These are phyloP conservation scores for Botrytis elliptica DNA, from an alignment of 2,329 filamentous ascomycete genomes.

Conservation along the genomic window DNA sequence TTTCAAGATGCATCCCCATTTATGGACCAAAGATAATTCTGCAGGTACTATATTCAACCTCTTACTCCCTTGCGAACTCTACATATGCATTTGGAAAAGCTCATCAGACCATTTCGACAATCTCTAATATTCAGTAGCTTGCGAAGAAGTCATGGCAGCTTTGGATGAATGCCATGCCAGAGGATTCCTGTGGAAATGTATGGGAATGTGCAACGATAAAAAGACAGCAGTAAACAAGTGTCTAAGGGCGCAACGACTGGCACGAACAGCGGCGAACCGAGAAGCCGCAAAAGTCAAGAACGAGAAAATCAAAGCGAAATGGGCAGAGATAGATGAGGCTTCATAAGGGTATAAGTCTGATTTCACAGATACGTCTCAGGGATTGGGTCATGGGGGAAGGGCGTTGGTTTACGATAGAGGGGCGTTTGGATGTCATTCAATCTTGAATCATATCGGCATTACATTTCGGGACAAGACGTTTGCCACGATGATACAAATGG, in stretches of 20 bases:
- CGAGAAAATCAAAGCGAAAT: slow-evolving; percentile 71
- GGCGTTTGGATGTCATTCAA: slow-evolving; percentile 12
- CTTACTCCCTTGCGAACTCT: neutral
- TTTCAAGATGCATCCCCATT: slow-evolving; percentile 86
- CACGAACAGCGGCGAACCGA: slow-evolving; percentile 75
- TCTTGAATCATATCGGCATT: slow-evolving; percentile 1
- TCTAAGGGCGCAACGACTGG: slow-evolving; percentile 74
- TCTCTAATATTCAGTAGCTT: slow-evolving; percentile 58
- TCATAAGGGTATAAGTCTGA: slow-evolving; percentile 45
- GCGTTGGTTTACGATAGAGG: slow-evolving; percentile 5
- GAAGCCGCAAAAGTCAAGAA: slow-evolving; percentile 67
- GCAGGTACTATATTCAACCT: slow-evolving; percentile 56
- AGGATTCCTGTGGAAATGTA: slow-evolving; percentile 88
- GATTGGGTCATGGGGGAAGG: neutral
- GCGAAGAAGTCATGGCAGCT: slow-evolving; percentile 88
- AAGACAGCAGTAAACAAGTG: slow-evolving; percentile 85
- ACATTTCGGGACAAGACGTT: neutral
- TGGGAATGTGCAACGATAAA: slow-evolving; percentile 84
- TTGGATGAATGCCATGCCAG: slow-evolving; percentile 93
- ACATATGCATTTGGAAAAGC: neutral
- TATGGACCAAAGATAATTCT: slow-evolving; percentile 84
- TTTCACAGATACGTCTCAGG: neutral
- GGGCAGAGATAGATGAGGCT: slow-evolving; percentile 75
- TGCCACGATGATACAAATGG: neutral
- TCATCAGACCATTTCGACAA: slow-evolving; percentile 1